Conservation (phyloP, 2,329 filamentous ascomycete genomes). For the Fusarium bulbicola region DNA sequence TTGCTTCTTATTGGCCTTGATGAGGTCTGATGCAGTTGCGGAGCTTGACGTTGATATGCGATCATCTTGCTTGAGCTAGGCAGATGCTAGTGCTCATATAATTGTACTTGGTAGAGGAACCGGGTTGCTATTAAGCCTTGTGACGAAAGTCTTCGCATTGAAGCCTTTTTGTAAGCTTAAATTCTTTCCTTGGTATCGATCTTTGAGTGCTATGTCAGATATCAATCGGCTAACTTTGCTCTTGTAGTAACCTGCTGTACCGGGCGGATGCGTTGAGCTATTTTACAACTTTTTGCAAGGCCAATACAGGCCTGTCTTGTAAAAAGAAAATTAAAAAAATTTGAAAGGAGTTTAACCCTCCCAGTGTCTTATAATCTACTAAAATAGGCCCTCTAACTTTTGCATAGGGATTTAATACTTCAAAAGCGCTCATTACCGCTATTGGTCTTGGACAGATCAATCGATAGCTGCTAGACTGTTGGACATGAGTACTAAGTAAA, state of each 20-base stretch:
- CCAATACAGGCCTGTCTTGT: no score
- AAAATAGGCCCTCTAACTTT: no score
- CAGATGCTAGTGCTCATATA: neutral
- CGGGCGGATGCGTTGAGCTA: no score
- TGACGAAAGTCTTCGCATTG: neutral
- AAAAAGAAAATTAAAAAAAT: no score
- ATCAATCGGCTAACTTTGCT: no score
- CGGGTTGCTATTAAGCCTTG: neutral
- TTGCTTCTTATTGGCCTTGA: neutral
- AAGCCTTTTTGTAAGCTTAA: neutral
- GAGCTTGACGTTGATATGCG: constrained; percentile 1
- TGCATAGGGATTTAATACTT: rapidly evolving
- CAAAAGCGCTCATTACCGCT: rapidly evolving
- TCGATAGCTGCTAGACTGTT: neutral
- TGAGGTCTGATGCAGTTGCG: neutral
- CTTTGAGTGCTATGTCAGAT: neutral
- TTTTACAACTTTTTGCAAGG: neutral
- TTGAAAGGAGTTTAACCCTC: no score
- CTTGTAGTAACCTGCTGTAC: neutral
- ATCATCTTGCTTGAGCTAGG: neutral
- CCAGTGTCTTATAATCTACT: no score
- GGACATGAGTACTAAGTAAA: no score
- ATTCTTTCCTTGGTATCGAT: rapidly evolving
- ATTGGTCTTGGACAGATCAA: rapidly evolving
- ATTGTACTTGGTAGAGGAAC: neutral